A percentile compares a stretch with the other conserved stretches of the same genome.
These are phyloP conservation scores for Phragmites australis DNA, from an alignment of 176 grass and related monocot species.

Conservation along the genomic window DNA sequence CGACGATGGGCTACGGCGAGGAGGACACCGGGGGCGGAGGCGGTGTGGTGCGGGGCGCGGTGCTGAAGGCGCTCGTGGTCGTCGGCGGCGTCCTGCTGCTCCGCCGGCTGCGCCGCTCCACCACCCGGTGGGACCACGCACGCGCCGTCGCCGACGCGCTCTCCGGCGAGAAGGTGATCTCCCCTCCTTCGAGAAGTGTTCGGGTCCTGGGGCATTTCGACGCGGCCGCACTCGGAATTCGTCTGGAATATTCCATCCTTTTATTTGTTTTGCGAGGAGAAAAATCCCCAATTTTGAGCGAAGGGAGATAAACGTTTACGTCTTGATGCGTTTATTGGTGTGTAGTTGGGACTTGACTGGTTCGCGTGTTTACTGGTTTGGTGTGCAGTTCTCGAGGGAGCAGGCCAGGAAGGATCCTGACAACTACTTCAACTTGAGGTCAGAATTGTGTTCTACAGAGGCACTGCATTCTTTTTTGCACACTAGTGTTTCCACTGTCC, in stretches of 20 bases:
- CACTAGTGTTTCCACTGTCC: background rate
- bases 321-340: constrained; percentile 18
- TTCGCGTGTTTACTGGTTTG: constrained; percentile 7
- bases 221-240: background rate
- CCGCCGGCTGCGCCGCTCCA: constrained; percentile 83
- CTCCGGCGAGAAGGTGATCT: constrained; percentile 76
- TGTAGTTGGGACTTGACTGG: background rate
- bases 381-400: constrained; percentile 88
- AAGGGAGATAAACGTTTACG: background rate
- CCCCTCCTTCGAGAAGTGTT: background rate
- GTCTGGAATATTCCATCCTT: background rate
- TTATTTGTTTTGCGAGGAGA: background rate
- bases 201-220: background rate
- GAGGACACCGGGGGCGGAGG: constrained; percentile 44
- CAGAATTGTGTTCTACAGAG: constrained; percentile 5
- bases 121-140: constrained; percentile 93
- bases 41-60: constrained; percentile 56
- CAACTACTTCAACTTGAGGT: constrained; percentile 95
- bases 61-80: constrained; percentile 80
- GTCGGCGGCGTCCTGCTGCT: constrained; percentile 75
- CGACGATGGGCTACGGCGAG: constrained; percentile 64
- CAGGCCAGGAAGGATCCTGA: constrained; percentile 87
- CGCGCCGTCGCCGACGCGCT: constrained; percentile 75
- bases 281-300: background rate
- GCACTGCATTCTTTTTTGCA: constrained; percentile 6